A percentile compares a stretch with the other conserved stretches of the same genome.
Conservation (phyloP, 73 alveolate species). For the Blepharisma stoltei region DNA sequence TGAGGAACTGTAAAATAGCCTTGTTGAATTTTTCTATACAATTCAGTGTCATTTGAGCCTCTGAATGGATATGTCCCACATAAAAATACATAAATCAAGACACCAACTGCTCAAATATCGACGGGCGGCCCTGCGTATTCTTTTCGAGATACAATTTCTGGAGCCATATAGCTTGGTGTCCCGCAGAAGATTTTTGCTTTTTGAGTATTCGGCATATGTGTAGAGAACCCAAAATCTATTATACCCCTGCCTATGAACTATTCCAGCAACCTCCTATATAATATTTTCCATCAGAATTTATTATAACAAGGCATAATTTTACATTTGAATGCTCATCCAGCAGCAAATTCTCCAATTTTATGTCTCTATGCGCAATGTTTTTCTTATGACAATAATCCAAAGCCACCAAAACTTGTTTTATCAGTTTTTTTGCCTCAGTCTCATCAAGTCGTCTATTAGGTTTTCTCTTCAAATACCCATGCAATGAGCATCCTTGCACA, state of each 20-base stretch:
- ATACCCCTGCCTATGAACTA: no score
- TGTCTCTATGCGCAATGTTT: constrained; percentile 40
- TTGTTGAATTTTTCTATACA: constrained; percentile 34
- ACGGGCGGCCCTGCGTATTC: constrained; percentile 46
- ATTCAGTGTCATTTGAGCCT: constrained; percentile 39
- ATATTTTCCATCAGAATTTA: no score
- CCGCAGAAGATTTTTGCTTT: constrained; percentile 65
- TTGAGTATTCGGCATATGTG: constrained; percentile 37
- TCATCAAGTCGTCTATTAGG: constrained; percentile 57
- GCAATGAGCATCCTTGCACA: constrained; percentile 55
- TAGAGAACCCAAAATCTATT: constrained; percentile 41
- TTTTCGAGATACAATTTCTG: constrained; percentile 68
- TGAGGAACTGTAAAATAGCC: constrained; percentile 38
- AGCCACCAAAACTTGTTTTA: constrained; percentile 45
- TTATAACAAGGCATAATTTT: constrained; percentile 35
- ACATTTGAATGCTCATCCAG: constrained; percentile 38
- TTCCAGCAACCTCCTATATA: no score
- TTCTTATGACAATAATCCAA: constrained; percentile 46
- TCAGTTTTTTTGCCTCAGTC: constrained; percentile 43
- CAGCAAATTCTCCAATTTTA: constrained; percentile 39
- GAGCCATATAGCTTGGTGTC: constrained; percentile 92
- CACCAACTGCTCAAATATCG: constrained; percentile 48
- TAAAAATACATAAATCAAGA: constrained; percentile 34
- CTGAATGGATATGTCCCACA: constrained; percentile 47
- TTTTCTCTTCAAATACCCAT: constrained; percentile 46